Percentiles rank a stretch among this genome's conserved stretches.
Conservation (phyloP, 495 filamentous ascomycete genomes). For the Amorphotheca resinae region DNA sequence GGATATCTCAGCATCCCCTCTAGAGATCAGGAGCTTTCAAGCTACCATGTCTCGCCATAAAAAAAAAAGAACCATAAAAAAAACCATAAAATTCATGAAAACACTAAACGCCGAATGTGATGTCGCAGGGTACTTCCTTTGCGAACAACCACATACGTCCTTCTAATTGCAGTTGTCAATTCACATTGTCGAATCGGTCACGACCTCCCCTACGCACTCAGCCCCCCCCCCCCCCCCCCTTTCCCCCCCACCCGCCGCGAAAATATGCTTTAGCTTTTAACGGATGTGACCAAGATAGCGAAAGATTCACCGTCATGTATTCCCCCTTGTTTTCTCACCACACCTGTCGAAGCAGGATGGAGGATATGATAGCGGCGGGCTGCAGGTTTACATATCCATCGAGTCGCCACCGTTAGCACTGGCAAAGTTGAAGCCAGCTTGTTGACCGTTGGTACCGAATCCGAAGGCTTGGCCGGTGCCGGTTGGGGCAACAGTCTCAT, state of each 20-base stretch:
- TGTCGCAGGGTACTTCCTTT: constrained; percentile 18
- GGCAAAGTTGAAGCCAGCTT: constrained; percentile 80
- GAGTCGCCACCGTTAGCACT: constrained; percentile 83
- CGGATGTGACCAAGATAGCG: constrained; percentile 3
- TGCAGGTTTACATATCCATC: constrained; percentile 88
- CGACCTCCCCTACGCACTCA: not conserved
- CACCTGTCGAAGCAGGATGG: constrained; percentile 3
- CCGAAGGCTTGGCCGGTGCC: constrained; percentile 57
- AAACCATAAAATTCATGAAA: constrained; percentile 10
- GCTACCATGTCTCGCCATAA: constrained; percentile 18
- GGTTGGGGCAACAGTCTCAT: constrained; percentile 40
- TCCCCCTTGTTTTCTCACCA: constrained; percentile 11
- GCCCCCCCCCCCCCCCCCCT: not conserved
- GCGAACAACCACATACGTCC: not conserved
- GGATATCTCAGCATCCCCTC: constrained; percentile 1
- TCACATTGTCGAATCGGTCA: not conserved
- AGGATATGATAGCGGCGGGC: not conserved
- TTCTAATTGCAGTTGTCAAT: constrained; percentile 1
- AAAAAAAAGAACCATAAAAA: constrained; percentile 1
- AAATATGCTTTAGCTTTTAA: not conserved
- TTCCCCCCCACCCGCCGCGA: not conserved
- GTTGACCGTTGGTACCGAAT: constrained; percentile 62
- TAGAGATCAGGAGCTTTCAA: constrained; percentile 24
- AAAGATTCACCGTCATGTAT: constrained; percentile 19
- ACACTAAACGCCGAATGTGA: constrained; percentile 17